These are phyloP conservation scores for Mucor mucedo DNA, from an alignment of 371 early-diverging fungal species.

Conservation along the genomic window DNA sequence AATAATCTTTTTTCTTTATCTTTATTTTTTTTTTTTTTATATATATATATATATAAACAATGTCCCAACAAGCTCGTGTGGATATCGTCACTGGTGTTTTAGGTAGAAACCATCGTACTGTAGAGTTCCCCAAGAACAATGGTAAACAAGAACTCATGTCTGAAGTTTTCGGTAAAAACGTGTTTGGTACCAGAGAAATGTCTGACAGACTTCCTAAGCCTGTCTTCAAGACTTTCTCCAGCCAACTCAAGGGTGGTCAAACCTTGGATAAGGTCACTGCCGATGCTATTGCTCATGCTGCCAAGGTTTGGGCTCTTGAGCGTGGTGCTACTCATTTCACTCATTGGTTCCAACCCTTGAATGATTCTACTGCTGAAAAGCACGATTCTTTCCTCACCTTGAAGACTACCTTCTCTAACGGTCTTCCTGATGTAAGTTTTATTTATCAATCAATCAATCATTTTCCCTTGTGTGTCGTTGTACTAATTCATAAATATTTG, in stretches of 20 bases:
- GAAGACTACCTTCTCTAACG: conserved; percentile 71
- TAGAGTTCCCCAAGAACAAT: conserved; percentile 76
- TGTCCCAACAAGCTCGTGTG: conserved; percentile 56
- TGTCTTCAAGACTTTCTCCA: conserved; percentile 86
- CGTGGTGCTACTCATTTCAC: conserved; percentile 96
- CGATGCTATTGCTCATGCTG: conserved; percentile 98
- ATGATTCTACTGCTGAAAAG: conserved; percentile 97
- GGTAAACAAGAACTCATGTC: conserved; percentile 72
- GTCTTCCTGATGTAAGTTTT: conserved; percentile 51
- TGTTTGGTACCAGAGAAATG: conserved; percentile 88
- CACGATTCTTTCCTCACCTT: conserved; percentile 96
- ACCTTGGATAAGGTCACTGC: conserved; percentile 90
- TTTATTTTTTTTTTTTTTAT: conserved; percentile 10
- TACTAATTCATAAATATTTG: background rate
- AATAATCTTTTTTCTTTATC: background rate
- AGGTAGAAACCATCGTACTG: conserved; percentile 57
- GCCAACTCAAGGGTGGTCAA: conserved; percentile 86
- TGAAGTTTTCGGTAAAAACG: conserved; percentile 90
- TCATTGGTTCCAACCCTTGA: conserved; percentile 99
- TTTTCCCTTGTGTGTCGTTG: no score
- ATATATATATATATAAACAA: conserved; percentile 9
- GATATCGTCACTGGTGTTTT: conserved; percentile 52
- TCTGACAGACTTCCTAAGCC: conserved; percentile 92
- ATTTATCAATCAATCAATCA: no score
- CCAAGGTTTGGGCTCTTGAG: conserved; percentile 96